Base-by-base conservation (phyloP, 2,329 filamentous ascomycete genomes). In the Arthroderma sp. region DNA sequence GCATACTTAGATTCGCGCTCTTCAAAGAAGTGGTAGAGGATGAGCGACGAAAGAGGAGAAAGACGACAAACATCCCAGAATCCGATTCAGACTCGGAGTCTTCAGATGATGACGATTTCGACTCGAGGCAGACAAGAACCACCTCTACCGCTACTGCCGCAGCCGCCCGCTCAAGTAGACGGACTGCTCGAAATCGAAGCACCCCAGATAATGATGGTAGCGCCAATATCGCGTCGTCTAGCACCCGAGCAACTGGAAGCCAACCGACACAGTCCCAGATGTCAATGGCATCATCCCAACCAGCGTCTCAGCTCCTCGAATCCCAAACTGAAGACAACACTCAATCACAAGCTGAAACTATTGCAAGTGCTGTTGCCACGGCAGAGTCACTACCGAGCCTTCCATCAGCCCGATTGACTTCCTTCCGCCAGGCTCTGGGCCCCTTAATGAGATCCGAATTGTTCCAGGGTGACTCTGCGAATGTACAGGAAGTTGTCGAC, bases 21-120 rank as follows among this genome's bases (percentile, higher is more conserved):
- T 98, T 98, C 75, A 96, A 96, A 62, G 91, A 98, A 67, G 81
- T 98, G 0, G 74, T 94, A 3, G 74, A 78, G 53, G 72, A 77
- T 51, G 81, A 87, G 61, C 84, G 87, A 47, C 77, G 80, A 54
- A 91, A 89, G 71, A 83, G 91, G 65, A 78, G 88, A 55, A 81
- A 85, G 63, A 81, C 84, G 55, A 82, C 79, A 57, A 59, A 80
- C 22, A 77, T 74, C 34, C 74, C 77, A 41, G 77, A 81, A 28
- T 78, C 78, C 29, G 76, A 78, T 50, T 75, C 71, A 4, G 72
- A 74, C 38, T 57, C 55, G 10, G 63, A 56, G 37, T 61, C 68
- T n/a, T 60, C 63, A 1, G 67, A 67, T 15, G 60, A 60, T 28
- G 52, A 53, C 36, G 51, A 48, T 32, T 51, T 50, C 34, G 52